A percentile compares a stretch with the other conserved stretches of the same genome.
Evolutionary conservation across 2,329 filamentous ascomycete species (phyloP).

Genomic region (Colletotrichum sp.): DNA sequence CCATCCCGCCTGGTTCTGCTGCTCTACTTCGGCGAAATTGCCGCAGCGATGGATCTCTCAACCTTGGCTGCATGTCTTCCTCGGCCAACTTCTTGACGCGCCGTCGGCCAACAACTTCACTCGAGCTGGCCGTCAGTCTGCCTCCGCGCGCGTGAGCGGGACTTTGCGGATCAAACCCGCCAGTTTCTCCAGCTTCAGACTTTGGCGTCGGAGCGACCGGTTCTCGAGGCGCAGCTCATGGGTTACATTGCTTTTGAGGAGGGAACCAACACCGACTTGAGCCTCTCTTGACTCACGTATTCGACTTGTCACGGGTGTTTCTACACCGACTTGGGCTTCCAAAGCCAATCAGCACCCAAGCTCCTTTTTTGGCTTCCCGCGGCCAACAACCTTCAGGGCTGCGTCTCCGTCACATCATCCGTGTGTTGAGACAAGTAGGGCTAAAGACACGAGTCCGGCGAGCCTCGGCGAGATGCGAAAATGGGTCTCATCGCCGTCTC

Average conservation of each 20-base stretch:
- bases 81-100: neutral
- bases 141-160: neutral
- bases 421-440: neutral
- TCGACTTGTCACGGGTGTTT: neutral
- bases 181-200: neutral
- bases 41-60: neutral
- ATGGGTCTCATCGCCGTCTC: neutral
- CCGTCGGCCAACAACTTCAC: neutral
- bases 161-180: neutral
- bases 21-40: neutral
- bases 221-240: neutral
- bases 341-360: neutral
- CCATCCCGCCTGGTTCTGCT: neutral
- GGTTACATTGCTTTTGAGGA: neutral
- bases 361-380: neutral
- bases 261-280: neutral
- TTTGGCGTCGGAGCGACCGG: neutral
- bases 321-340: neutral
- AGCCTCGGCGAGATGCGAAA: neutral
- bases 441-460: neutral
- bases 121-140: neutral
- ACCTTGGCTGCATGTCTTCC: neutral
- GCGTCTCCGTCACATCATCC: neutral
- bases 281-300: constrained; percentile 12
- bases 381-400: neutral